Base-by-base conservation (phyloP, 176 grass and related monocot species). In the Carex myosuroides region DNA sequence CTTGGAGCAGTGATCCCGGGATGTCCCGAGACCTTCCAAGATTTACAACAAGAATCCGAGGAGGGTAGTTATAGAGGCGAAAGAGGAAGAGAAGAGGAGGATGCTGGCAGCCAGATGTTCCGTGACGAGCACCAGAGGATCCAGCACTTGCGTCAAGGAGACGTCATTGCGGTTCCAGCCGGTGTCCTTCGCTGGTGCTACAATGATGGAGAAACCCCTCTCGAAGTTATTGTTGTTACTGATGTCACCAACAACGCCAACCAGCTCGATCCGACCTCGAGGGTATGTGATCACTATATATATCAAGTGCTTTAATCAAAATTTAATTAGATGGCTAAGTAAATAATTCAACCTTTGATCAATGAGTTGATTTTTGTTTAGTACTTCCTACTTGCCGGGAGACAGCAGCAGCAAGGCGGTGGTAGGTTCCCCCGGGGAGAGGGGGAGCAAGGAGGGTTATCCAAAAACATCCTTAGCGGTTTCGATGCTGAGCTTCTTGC, bases 1-100 rank as follows among this genome's bases (percentile, higher is more conserved):
- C 4, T 60, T 18, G 74, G 87, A 1, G 21, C 77, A 46, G 82
- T 85, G 32, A 72, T 89, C 83, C 41, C 83, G 0, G 87, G 87
- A 10, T 89, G 87, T 42, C 87, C 87, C 0, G 87, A 89, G 75
- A 81, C 87, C 48, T 89, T 72, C 83, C 87, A 89, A 71, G 83
- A 88, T 1, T 18, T 65, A 39, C 68, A 54, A 82, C 66, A 75
- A 74, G 39, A 82, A 29, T 75, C 50, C 0, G 60, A 66, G 42
- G 59, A 79, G 68, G 37, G 60, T 63, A 39, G 46, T 63, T 48
- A 17, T 18, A 63, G 66, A 60, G 77, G 13, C 10, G 86, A 87
- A 44, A 24, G 87, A 80, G 83, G 62, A 14, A 18, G 83, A 33
- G 20, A 62, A 35, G 63, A 73, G 26, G 69, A 84, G 69, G 14